Conservation (phyloP, 768 basidiomycete genomes). For the Xerocomus potaroensis region DNA sequence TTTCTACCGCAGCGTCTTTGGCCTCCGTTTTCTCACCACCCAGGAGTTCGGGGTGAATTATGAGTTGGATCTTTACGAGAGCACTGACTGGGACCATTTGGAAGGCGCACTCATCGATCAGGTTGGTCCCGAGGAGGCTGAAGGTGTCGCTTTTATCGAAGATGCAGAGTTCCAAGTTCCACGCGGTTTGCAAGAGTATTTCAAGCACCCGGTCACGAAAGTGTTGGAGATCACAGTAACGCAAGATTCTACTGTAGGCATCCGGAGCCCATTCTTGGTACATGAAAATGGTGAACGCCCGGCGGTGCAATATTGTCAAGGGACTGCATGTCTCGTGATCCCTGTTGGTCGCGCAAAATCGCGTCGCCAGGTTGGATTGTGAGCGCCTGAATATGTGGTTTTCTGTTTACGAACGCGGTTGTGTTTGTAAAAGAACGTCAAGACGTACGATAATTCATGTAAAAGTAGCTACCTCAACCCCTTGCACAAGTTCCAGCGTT, state of each 20-base stretch:
- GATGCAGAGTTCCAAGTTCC: no score
- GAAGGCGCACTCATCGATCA: background rate
- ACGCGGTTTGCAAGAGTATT: no score
- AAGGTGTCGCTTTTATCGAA: no score
- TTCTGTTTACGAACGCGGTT: no score
- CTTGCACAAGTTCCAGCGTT: no score
- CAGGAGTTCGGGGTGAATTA: background rate
- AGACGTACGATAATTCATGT: no score
- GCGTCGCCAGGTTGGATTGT: background rate
- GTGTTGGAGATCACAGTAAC: constrained; percentile 11
- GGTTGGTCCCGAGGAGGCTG: constrained; percentile 2
- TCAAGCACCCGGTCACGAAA: no score
- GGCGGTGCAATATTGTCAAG: constrained; percentile 10
- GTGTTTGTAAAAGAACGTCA: no score
- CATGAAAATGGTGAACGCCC: background rate
- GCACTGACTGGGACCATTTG: background rate
- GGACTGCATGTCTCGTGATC: constrained; percentile 12
- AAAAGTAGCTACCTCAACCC: no score
- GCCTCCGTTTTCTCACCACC: background rate
- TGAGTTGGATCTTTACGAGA: background rate
- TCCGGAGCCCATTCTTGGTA: no score
- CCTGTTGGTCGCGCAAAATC: constrained; percentile 1
- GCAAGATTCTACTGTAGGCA: constrained; percentile 8
- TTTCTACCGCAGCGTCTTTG: background rate
- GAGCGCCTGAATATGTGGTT: background rate